Conservation (phyloP, 306 rosid genomes). For the Castanospermum australe region DNA sequence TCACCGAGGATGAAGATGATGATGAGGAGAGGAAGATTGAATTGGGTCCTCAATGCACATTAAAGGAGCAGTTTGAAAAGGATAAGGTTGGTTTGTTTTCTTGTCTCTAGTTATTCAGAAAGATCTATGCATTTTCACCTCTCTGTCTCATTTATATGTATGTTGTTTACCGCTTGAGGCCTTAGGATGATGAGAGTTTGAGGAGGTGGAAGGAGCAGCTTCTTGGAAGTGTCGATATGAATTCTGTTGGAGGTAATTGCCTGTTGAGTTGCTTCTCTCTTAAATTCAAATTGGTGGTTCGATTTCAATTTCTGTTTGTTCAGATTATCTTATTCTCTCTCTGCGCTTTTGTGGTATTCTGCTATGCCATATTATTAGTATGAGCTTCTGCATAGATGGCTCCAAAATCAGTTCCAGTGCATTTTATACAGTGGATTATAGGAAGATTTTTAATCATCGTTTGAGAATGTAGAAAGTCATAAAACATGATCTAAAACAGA, state of each 20-base stretch:
- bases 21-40: conserved; percentile 77
- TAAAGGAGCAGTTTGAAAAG: conserved; percentile 88
- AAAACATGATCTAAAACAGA: background rate
- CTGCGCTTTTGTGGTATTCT: background rate
- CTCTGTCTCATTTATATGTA: background rate
- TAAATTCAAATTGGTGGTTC: background rate
- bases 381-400: background rate
- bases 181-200: conserved; percentile 91
- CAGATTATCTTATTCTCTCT: background rate
- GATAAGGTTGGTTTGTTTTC: conserved; percentile 60
- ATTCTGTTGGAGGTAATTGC: conserved; percentile 78
- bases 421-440: background rate
- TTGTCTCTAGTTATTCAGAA: background rate
- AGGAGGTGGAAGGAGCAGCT: conserved; percentile 99
- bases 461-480: background rate
- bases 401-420: background rate
- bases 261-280: background rate
- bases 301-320: background rate
- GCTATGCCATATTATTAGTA: background rate
- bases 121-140: background rate
- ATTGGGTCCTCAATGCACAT: conserved; percentile 85
- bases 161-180: conserved; percentile 16
- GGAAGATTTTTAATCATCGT: background rate
- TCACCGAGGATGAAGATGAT: conserved; percentile 84
- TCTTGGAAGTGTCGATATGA: conserved; percentile 86